Evolutionary conservation across 768 basidiomycete genomes (phyloP).

Genomic region (Galerina marginata): DNA sequence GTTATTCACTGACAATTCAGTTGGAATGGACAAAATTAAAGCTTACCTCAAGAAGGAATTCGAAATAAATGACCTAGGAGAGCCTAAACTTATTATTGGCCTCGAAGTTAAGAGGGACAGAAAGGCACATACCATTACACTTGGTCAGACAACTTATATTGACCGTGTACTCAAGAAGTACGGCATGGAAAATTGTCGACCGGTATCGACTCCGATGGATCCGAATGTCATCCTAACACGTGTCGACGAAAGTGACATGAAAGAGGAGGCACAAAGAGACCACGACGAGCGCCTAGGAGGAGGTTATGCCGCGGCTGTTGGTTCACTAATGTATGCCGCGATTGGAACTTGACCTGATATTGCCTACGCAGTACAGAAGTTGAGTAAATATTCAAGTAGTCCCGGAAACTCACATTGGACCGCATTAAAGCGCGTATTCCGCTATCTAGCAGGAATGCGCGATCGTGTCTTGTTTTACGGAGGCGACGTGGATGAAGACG

Average conservation of each 20-base stretch:
- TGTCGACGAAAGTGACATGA: constrained; percentile 10
- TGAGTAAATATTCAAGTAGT: constrained; percentile 39
- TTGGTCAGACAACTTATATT: constrained; percentile 36
- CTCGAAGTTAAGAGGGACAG: constrained; percentile 30
- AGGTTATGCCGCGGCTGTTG: constrained; percentile 2
- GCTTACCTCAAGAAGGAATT: constrained; percentile 28
- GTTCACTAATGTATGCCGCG: constrained; percentile 24
- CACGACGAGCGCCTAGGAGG: neutral
- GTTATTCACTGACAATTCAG: constrained; percentile 12
- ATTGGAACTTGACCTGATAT: constrained; percentile 45
- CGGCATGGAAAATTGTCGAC: constrained; percentile 26
- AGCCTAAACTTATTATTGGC: constrained; percentile 34
- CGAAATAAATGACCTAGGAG: constrained; percentile 35
- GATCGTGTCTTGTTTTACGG: constrained; percentile 9
- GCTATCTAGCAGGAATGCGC: constrained; percentile 40
- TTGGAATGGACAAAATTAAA: constrained; percentile 21
- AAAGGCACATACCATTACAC: constrained; percentile 25
- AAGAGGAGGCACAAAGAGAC: neutral
- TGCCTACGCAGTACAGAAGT: constrained; percentile 34
- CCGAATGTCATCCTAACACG: constrained; percentile 19
- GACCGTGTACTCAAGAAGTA: constrained; percentile 29
- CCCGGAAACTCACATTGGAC: constrained; percentile 40
- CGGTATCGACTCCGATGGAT: constrained; percentile 30
- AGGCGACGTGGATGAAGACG: neutral
- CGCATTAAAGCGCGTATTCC: constrained; percentile 43